Base-by-base conservation (phyloP, 129 eudicot genomes). In the Glebionis coronaria region DNA sequence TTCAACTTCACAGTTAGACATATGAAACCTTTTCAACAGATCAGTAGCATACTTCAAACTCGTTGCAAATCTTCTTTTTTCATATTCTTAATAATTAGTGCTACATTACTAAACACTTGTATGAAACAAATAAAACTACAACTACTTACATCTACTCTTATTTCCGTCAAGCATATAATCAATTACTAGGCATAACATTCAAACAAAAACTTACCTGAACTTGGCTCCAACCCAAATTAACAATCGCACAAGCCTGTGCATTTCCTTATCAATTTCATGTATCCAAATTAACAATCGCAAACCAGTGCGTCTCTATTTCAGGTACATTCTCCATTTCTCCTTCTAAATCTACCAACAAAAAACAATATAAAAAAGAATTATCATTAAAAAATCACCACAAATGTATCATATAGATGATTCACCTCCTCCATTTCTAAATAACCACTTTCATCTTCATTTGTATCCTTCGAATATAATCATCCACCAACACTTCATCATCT, bases 231-330 rank as follows among this genome's bases (percentile, higher is more conserved):
- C 88, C 98, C 89, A 91, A 55, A 75, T 85, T 83, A 38, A 91
- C 95, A 69, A 91, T 81, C 0, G 96, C 98, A 55, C 98, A 55
- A 91, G 87, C 71, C 96, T 81, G 57, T 75, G 73, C 45, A 96
- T 91, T 47, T 91, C 98, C 28, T 88, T 78, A 10, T 91, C 98
- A 59, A 91, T 91, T 52, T n/a, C n/a, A n/a, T n/a, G n/a, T n/a
- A n/a, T n/a, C 98, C 89, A 91, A 55, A 75, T 85, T 83, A 38
- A 91, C 95, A 69, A 91, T 81, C 0, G 96, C 98, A n/a, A 91
- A 85, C 71, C 96, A 80, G 57, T 75, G 73, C 45, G 98, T 91
- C 50, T 91, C 98, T 27, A 91, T 91, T 52, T 80, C 85, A 9
- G 96, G 96, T 15, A 91, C 80, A 65, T 85, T 72, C 72, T 91